Conservation (phyloP, 139 green algal species). For the Ulvella scutata region DNA sequence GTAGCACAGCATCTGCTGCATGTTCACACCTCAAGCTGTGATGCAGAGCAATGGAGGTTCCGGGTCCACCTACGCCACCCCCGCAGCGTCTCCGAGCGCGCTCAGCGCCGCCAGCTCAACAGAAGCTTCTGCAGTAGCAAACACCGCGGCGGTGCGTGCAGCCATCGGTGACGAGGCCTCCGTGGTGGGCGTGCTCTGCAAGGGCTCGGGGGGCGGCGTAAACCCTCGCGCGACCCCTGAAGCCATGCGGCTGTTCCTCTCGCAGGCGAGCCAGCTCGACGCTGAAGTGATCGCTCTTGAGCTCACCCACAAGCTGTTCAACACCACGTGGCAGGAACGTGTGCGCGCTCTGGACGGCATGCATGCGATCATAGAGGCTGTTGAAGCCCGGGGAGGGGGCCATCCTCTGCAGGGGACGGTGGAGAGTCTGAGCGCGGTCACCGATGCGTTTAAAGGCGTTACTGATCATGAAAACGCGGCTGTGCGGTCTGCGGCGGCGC, state of each 20-base stretch:
- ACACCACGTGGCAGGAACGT: not conserved
- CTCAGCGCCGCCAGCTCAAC: not conserved
- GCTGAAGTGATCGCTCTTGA: not conserved
- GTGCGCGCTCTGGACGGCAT: not conserved
- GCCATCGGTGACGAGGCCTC: not conserved
- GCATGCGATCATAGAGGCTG: not conserved
- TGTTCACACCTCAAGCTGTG: not conserved
- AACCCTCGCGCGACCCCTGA: not conserved
- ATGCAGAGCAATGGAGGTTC: not conserved
- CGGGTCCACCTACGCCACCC: not conserved
- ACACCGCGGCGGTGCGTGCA: not conserved
- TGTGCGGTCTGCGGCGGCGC: not conserved
- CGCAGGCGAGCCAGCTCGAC: not conserved
- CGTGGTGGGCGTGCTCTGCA: not conserved
- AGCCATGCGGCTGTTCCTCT: not conserved
- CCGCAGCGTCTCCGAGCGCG: not conserved
- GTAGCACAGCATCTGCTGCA: no score
- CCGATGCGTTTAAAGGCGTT: not conserved
- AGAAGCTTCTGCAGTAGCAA: no score
- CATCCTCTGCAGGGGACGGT: not conserved
- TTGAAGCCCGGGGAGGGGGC: not conserved
- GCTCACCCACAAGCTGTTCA: constrained; percentile 3
- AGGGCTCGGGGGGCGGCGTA: not conserved
- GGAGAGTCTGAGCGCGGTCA: not conserved
- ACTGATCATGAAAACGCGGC: not conserved